Base-by-base conservation (phyloP, 2,329 filamentous ascomycete genomes). In the Sordariomycetes sp. region DNA sequence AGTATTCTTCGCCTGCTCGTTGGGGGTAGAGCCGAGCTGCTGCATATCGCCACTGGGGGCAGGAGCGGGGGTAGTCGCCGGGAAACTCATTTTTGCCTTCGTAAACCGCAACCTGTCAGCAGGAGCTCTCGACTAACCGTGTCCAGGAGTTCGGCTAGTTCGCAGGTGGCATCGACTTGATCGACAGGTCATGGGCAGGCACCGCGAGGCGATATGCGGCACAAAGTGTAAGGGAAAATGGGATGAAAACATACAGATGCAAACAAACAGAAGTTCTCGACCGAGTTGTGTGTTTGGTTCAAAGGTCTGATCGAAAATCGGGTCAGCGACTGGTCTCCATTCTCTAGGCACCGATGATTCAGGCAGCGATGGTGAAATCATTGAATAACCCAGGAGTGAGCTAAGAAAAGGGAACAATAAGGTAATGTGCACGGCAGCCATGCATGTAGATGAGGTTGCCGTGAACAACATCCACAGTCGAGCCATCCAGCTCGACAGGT, bases 1-100 rank as follows among this genome's bases (percentile, higher is more conserved):
- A 53, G 80, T 76, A n/a, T 72, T 83, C 73, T 83, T 83, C 59
- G 79, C 75, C 55, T 77, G 70, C 60, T 83, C 80, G 55, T 68
- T 71, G 40, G 68, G 53, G n/a, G 55, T 35, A 37, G 65, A 53
- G 60, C 67, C 69, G 24, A 60, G 62, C 24, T 66, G 61, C 25
- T 64, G 60, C 11, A 71, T 68, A 20, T 72, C 71, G 52, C 66
- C 67, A 51, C 62, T 53, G 62, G 61, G 55, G 43, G 53, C 46
- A 16, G 59, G 59, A 24, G 60, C 54, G 40, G 60, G 59, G 55
- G 60, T 59, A 57, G 58, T 58, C 35, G 58, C 59, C 57, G 61
- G 61, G 59, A 61, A 62, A 52, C 60, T 61, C 61, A 62, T 62
- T 50, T 52, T 62, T 43, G 28, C 46, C 46, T 50, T 50, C 46